phyloP scores from a whole-genome alignment of 148 eudicot genomes.

The Chenopodium album region DNA sequence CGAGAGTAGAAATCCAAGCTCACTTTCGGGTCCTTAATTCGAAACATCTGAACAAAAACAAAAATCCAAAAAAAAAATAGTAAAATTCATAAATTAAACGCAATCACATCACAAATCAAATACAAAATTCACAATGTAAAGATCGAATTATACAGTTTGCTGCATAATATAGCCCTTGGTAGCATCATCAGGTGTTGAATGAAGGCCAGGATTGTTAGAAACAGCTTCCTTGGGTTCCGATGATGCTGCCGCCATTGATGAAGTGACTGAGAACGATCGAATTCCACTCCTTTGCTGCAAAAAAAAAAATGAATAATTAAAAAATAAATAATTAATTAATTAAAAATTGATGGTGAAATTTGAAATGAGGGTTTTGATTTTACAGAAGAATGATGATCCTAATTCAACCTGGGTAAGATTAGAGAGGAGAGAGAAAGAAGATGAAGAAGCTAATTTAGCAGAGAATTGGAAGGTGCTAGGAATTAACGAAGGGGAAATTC shows the following conservation, averaged over 20 bases:
- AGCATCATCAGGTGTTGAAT: slow-evolving; percentile 57
- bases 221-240: slow-evolving; percentile 49
- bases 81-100: background rate
- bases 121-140: background rate
- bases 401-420: too few species aligned
- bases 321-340: too few species aligned
- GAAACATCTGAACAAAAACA: slow-evolving; percentile 63
- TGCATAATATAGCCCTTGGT: slow-evolving; percentile 83
- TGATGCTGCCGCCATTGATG: slow-evolving; percentile 41
- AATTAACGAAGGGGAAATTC: too few species aligned
- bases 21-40: slow-evolving; percentile 90
- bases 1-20: slow-evolving; percentile 90
- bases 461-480: too few species aligned
- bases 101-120: background rate
- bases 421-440: too few species aligned
- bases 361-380: too few species aligned
- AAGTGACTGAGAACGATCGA: slow-evolving; percentile 20
- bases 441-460: too few species aligned
- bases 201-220: slow-evolving; percentile 78
- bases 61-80: too few species aligned
- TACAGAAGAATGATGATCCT: too few species aligned
- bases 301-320: too few species aligned
- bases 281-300: too few species aligned
- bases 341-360: too few species aligned
- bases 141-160: slow-evolving; percentile 55